Evolutionary conservation across 352 stramenopile genomes (phyloP).

Genomic region (Proteromonas lacertae): DNA sequence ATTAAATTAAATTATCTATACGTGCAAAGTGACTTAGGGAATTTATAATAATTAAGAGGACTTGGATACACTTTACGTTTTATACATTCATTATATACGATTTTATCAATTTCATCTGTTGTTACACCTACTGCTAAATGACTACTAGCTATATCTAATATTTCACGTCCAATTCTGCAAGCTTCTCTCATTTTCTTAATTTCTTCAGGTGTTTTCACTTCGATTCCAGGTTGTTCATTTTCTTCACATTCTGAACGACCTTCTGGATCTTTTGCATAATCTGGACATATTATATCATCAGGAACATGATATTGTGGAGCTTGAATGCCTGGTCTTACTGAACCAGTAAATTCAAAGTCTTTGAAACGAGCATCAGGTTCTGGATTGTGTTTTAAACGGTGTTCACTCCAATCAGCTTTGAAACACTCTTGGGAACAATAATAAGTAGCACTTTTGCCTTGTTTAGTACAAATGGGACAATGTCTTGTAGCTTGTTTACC

Average conservation of each 20-base stretch:
- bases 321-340: too few species aligned
- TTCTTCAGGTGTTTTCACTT: constrained; percentile 54
- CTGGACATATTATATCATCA: neutral
- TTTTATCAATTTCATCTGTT: constrained; percentile 71
- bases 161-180: constrained; percentile 33
- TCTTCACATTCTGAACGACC: constrained; percentile 10
- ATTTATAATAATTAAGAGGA: constrained; percentile 67
- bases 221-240: constrained; percentile 21
- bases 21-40: constrained; percentile 10
- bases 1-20: constrained; percentile 48
- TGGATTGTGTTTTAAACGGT: too few species aligned
- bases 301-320: neutral
- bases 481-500: constrained; percentile 32
- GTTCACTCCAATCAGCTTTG: constrained; percentile 59
- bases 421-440: constrained; percentile 84
- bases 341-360: too few species aligned
- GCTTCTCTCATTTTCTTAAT: constrained; percentile 65
- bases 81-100: constrained; percentile 40
- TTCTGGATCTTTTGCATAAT: constrained; percentile 13
- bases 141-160: constrained; percentile 66
- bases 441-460: constrained; percentile 28
- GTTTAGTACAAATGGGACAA: constrained; percentile 54
- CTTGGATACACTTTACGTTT: constrained; percentile 69
- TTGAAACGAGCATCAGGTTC: too few species aligned
- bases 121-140: constrained; percentile 55